phyloP scores from a whole-genome alignment of 345 rosid genomes.

The Laguncularia racemosa region DNA sequence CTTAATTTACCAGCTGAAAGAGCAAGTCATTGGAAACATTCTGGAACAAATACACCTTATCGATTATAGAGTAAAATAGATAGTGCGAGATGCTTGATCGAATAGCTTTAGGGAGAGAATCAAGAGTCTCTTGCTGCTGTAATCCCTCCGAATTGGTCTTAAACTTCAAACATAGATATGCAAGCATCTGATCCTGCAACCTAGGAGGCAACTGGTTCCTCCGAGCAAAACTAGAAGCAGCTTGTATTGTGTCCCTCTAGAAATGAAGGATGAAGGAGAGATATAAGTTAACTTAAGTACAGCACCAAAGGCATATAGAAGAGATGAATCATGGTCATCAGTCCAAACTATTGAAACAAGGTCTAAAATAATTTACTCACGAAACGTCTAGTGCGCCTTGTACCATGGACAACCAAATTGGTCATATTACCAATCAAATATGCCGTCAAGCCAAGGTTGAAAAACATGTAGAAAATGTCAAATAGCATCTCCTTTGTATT shows the following conservation, averaged over 20 bases:
- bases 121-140: conserved; percentile 71
- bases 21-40: conserved; percentile 71
- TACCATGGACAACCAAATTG: conserved; percentile 87
- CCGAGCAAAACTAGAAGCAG: conserved; percentile 58
- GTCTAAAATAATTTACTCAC: conserved; percentile 34
- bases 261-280: neutral
- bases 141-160: conserved; percentile 72
- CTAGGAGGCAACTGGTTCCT: conserved; percentile 54
- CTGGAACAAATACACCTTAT: conserved; percentile 56
- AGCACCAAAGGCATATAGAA: neutral
- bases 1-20: conserved; percentile 53
- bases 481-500: conserved; percentile 80
- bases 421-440: conserved; percentile 97
- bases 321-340: neutral
- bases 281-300: neutral
- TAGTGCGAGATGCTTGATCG: conserved; percentile 63
- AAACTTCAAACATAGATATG: conserved; percentile 64
- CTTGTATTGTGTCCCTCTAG: conserved; percentile 69
- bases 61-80: conserved; percentile 60
- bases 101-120: conserved; percentile 74
- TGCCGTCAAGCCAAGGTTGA: conserved; percentile 79
- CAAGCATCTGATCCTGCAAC: conserved; percentile 76
- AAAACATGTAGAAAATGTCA: conserved; percentile 82
- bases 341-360: too few species aligned
- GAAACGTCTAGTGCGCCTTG: conserved; percentile 80